These are phyloP conservation scores for Chamaecyparis obtusa DNA, from an alignment of 75 land plant genomes.

Conservation along the genomic window DNA sequence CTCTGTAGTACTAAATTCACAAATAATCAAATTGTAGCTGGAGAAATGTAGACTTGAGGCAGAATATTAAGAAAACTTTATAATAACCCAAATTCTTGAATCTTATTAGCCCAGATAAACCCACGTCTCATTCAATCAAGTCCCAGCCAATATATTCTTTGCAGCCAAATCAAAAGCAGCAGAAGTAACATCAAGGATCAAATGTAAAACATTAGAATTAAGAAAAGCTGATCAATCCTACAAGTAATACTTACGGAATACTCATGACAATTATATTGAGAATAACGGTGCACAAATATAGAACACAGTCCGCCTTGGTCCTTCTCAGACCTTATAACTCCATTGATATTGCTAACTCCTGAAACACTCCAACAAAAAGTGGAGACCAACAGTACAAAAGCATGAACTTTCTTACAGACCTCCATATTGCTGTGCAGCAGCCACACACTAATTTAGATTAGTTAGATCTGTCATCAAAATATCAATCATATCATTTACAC, in stretches of 20 bases:
- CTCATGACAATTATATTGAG: constrained; percentile 24
- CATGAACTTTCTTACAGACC: background rate
- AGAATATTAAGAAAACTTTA: no score
- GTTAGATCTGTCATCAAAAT: no score
- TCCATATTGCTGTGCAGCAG: background rate
- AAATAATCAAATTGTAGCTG: no score
- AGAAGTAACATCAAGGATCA: background rate
- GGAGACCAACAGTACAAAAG: background rate
- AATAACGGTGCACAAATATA: background rate
- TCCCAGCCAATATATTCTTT: no score
- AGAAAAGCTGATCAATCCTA: no score
- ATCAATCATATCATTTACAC: no score
- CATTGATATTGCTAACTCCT: background rate
- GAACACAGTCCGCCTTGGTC: background rate
- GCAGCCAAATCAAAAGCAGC: background rate
- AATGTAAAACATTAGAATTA: background rate
- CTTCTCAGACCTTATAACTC: background rate
- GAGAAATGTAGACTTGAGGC: no score
- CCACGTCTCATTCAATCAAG: no score
- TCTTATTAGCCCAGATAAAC: no score
- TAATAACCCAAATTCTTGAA: no score
- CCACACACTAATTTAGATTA: no score
- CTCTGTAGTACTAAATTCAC: no score
- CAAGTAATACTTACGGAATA: constrained; percentile 13
- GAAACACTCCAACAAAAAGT: background rate